Percentiles rank a stretch among this genome's conserved stretches.
Conservation (phyloP, 495 filamentous ascomycete genomes). For the Xylaria nigripes region DNA sequence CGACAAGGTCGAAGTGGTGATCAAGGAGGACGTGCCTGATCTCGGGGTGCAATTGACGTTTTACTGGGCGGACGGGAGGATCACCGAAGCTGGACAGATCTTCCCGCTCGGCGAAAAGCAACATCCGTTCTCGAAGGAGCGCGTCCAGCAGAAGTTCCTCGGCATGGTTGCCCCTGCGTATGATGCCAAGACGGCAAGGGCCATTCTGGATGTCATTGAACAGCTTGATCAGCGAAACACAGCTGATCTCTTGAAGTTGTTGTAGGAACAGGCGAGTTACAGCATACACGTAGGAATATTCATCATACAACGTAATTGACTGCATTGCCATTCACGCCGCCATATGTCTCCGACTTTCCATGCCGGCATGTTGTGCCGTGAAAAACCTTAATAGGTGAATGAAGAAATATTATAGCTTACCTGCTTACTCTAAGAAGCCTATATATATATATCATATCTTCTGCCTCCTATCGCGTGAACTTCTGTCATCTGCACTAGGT, state of each 20-base stretch:
- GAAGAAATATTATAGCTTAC: too few relatives aligned
- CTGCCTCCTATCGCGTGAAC: too few relatives aligned
- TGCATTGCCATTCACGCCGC: too few relatives aligned
- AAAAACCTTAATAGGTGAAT: too few relatives aligned
- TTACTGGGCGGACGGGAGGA: constrained; percentile 7
- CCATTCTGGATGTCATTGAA: constrained; percentile 3
- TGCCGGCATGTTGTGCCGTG: too few relatives aligned
- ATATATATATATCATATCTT: too few relatives aligned
- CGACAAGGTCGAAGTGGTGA: background rate
- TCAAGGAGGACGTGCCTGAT: background rate
- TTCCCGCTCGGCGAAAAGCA: constrained; percentile 7
- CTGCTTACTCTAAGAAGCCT: too few relatives aligned
- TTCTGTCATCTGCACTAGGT: too few relatives aligned
- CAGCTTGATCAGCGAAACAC: background rate
- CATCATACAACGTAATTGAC: too few relatives aligned
- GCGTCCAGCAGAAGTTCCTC: constrained; percentile 5
- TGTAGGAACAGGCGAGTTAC: background rate
- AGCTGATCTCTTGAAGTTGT: constrained; percentile 1
- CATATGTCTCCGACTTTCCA: too few relatives aligned
- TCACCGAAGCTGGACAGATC: background rate
- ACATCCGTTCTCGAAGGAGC: constrained; percentile 5
- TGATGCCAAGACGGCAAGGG: background rate
- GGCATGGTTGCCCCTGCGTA: constrained; percentile 7
- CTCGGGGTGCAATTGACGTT: background rate
- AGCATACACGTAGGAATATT: too few relatives aligned